A percentile compares a stretch with the other conserved stretches of the same genome.
These are phyloP conservation scores for Carpinus fangiana DNA, from an alignment of 306 rosid species.

Conservation along the genomic window DNA sequence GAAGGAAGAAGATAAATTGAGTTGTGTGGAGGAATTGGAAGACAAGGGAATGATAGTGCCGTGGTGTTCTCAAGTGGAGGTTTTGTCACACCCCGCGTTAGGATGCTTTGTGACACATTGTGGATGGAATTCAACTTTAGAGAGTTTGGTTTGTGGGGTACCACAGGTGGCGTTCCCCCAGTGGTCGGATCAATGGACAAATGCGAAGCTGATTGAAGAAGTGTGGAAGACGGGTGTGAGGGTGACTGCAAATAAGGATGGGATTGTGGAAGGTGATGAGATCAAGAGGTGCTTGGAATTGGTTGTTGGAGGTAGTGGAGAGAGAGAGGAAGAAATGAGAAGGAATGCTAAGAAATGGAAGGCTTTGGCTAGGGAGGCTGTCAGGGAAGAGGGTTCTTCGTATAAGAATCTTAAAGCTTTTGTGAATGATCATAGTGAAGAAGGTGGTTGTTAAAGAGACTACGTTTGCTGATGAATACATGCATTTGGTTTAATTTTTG, in stretches of 20 bases:
- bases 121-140: slow-evolving; percentile 57
- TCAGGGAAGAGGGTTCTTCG: slow-evolving; percentile 44
- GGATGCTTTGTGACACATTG: slow-evolving; percentile 58
- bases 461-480: too few relatives aligned
- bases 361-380: slow-evolving; percentile 39
- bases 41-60: slow-evolving; percentile 42
- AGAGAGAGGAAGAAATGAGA: slow-evolving; percentile 34
- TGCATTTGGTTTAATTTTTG: too few relatives aligned
- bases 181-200: slow-evolving; percentile 54
- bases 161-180: slow-evolving; percentile 53
- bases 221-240: slow-evolving; percentile 53
- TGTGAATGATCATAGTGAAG: not conserved
- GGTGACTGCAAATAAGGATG: slow-evolving; percentile 33
- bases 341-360: slow-evolving; percentile 48
- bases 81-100: slow-evolving; percentile 41
- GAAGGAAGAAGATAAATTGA: slow-evolving; percentile 4
- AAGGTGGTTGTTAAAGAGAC: not conserved
- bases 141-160: slow-evolving; percentile 47
- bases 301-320: slow-evolving; percentile 47
- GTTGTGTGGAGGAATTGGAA: slow-evolving; percentile 34
- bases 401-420: slow-evolving; percentile 28
- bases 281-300: slow-evolving; percentile 51
- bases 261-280: slow-evolving; percentile 33
- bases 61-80: slow-evolving; percentile 64
- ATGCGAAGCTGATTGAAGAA: slow-evolving; percentile 49